These are phyloP conservation scores for Echium plantagineum DNA, from an alignment of 257 asterid species.

Conservation along the genomic window DNA sequence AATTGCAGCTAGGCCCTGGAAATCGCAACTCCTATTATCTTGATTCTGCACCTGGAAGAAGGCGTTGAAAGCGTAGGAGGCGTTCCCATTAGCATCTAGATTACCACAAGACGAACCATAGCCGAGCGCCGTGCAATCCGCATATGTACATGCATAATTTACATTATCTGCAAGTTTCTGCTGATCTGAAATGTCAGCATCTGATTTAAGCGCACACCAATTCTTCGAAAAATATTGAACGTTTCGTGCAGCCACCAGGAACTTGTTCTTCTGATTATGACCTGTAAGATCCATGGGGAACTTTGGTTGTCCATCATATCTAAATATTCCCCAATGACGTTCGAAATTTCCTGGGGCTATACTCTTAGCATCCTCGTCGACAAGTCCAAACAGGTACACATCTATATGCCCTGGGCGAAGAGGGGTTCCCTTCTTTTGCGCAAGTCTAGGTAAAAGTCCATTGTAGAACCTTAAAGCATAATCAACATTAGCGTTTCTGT, in stretches of 20 bases:
- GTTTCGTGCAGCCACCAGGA: slow-evolving; percentile 42
- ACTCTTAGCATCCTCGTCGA: slow-evolving; percentile 71
- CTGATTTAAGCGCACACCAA: slow-evolving; percentile 53
- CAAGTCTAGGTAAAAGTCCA: slow-evolving; percentile 58
- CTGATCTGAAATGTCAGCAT: slow-evolving; percentile 27
- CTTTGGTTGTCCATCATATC: slow-evolving; percentile 74
- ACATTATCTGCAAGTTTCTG: slow-evolving; percentile 47
- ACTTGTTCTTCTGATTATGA: slow-evolving; percentile 28
- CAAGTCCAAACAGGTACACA: slow-evolving; percentile 65
- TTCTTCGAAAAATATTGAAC: slow-evolving; percentile 44
- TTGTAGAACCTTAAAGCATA: slow-evolving; percentile 46
- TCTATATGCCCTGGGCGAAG: slow-evolving; percentile 56
- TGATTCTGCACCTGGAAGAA: slow-evolving; percentile 60
- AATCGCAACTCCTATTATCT: slow-evolving; percentile 34
- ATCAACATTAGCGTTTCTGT: slow-evolving; percentile 43
- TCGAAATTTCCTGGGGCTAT: slow-evolving; percentile 67
- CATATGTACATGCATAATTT: slow-evolving; percentile 47
- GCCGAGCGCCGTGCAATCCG: slow-evolving; percentile 69
- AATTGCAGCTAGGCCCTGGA: slow-evolving; percentile 49
- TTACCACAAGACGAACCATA: slow-evolving; percentile 71
- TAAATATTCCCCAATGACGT: slow-evolving; percentile 79
- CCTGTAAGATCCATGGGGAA: slow-evolving; percentile 62
- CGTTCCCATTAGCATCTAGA: slow-evolving; percentile 56
- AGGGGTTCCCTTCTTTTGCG: slow-evolving; percentile 60
- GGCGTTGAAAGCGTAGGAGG: slow-evolving; percentile 61